Base-by-base conservation (phyloP, 208 protist genomes). In the Sergeia podlipaevii region DNA sequence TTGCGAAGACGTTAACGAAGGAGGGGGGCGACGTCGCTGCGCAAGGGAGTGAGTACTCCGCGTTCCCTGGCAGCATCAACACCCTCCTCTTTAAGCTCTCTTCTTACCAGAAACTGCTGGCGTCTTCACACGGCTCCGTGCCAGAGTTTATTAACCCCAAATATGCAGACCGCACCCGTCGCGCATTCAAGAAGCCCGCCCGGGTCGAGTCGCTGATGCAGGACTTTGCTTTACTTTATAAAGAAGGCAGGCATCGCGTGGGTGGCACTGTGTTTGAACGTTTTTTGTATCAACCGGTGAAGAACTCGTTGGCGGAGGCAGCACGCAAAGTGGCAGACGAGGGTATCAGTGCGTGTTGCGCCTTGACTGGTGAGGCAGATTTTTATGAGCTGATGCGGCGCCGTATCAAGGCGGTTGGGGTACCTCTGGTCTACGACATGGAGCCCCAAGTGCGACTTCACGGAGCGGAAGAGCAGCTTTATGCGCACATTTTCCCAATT, bases 81-180 rank as follows among this genome's bases (percentile, higher is more conserved):
- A 89, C 82, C 11, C 72, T 98, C 34, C 56, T 97, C 6, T 70
- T 92, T 50, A 59, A 75, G 10, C 55, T 97, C 13, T 15, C 39
- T 0, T 58, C 70, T 7, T 98, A 98, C 64, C 37, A 44, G 8
- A 54, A 43, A 13, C 18, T 72, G 23, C 74, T 97, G 26, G 62
- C 51, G 32, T 41, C 29, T 50, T 89, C 82, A 26, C 36, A 77
- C 43, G 88, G 90, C 20, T 33, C 32, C 2, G 87, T 97, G 24
- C 89, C 91, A 3, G 93, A 98, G 77, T 97, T 98, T 65, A 94
- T 97, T 54, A 97, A 97, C 67, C 91, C 92, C 21, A 98, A 98
- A 55, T 97, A 90, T 61, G 61, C 64, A 6, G 83, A 94, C 44
- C 74, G 52, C 0, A 68, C 51, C 8, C 71, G 69, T 27, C 72